Base-by-base conservation (phyloP, 306 rosid genomes). In the Cicer bijugum region DNA sequence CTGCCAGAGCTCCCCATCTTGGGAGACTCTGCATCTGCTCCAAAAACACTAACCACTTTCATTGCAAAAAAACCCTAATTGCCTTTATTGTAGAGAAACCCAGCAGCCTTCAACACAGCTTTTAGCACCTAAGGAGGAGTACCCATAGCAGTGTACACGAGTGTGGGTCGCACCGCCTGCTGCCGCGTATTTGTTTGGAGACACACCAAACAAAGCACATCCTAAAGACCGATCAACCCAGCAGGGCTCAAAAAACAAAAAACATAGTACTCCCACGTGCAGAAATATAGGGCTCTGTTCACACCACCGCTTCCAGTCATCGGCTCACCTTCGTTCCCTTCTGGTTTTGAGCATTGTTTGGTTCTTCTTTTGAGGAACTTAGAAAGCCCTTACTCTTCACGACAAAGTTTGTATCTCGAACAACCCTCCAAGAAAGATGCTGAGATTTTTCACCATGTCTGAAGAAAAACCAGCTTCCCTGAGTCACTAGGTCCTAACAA, bases 31-130 rank as follows among this genome's bases (percentile, higher is more conserved):
- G 12, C n/a, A 19, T 55, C 61, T 55, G 37, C 7, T 9, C 61
- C 61, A 55, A 17, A 53, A 55, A 55, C 61, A 55, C 61, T 55
- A 17, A 35, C 61, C 5, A 55, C 55, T n/a, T 48, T n/a, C 19
- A n/a, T 48, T 55, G 61, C n/a, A 16, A 53, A 53, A 53, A 53
- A 16, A 6, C 59, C 59, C 5, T 8, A 53, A 7, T 16, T 17
- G 6, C 1, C 59, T 53, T 53, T 5, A 8, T 16, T 17, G 33
- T 17, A 8, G 59, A 52, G 61, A 55, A 55, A 19, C 37, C 35
- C 1, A 7, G 58, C 33, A 1, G 28, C 23, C 28, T 52, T 52
- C 33, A 52, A 4, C 3, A 8, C 33, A 52, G 23, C 58, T 52
- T 4, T 16, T 9, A 16, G 3, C 1, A 3, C 58, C 9, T 52